Percentiles rank a stretch among this genome's conserved stretches.
phyloP scores from a whole-genome alignment of 495 filamentous ascomycete genomes.

The Paragyromitra xinjiangensis region DNA sequence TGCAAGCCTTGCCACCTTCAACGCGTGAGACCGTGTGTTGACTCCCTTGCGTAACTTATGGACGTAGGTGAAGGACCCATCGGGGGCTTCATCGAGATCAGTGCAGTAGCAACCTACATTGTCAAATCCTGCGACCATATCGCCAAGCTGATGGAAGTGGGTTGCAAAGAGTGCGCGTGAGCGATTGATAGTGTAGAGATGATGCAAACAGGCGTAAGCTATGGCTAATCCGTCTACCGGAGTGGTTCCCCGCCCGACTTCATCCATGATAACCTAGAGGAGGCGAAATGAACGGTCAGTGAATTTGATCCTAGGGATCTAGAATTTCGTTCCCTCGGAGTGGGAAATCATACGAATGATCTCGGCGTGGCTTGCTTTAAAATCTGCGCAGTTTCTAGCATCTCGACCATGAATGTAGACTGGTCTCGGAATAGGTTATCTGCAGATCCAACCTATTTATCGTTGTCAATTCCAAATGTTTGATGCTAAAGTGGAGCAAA shows the following conservation, averaged over 20 bases:
- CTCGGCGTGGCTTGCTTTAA: constrained; percentile 70
- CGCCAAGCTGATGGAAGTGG: constrained; percentile 86
- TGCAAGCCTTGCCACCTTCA: constrained; percentile 90
- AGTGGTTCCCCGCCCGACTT: constrained; percentile 92
- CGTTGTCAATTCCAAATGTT: not conserved
- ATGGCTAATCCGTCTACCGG: constrained; percentile 90
- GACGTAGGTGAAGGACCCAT: constrained; percentile 80
- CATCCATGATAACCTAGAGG: constrained; percentile 86
- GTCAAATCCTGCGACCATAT: constrained; percentile 74
- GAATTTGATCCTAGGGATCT: not conserved
- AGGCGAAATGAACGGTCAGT: not conserved
- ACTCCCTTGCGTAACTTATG: constrained; percentile 82
- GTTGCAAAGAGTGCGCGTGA: constrained; percentile 90
- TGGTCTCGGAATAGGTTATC: constrained; percentile 92
- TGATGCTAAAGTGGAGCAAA: constrained; percentile 9
- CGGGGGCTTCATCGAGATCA: constrained; percentile 75
- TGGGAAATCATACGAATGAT: constrained; percentile 67
- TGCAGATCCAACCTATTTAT: constrained; percentile 74
- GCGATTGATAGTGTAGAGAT: constrained; percentile 77
- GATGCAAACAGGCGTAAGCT: constrained; percentile 84
- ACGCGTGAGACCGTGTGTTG: constrained; percentile 85
- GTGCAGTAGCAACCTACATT: constrained; percentile 84
- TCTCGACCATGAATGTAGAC: constrained; percentile 94
- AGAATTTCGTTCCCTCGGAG: not conserved
- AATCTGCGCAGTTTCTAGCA: constrained; percentile 79